These are phyloP conservation scores for Aschersonia sp. DNA, from an alignment of 2,329 filamentous ascomycete species.

Conservation along the genomic window DNA sequence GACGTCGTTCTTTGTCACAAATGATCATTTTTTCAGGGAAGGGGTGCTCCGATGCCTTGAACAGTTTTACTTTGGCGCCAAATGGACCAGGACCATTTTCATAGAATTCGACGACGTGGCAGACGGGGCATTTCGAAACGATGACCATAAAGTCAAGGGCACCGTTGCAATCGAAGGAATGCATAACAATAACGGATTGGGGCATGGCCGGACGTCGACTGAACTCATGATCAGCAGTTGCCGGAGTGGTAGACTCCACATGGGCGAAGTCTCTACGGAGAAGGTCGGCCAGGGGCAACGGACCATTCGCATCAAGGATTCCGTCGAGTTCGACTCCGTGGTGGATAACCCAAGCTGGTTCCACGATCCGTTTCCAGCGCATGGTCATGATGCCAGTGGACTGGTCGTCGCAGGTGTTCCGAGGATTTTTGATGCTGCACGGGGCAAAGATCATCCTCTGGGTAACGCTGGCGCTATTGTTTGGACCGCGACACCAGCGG, in stretches of 20 bases:
- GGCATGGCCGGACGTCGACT: conserved; percentile 24
- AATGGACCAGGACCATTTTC: conserved; percentile 35
- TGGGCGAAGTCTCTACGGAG: conserved; percentile 15
- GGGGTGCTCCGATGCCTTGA: conserved; percentile 33
- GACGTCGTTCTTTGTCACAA: conserved; percentile 40
- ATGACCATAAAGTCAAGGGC: conserved; percentile 22
- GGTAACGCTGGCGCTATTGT: conserved; percentile 30
- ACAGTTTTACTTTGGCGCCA: conserved; percentile 21
- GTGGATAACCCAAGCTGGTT: conserved; percentile 48
- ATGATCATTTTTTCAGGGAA: conserved; percentile 40
- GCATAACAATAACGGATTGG: conserved; percentile 43
- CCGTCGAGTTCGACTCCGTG: conserved; percentile 25
- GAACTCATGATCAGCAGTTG: conserved; percentile 30
- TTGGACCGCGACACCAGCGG: conserved; percentile 19
- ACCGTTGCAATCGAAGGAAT: conserved; percentile 27
- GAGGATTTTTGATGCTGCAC: conserved; percentile 21
- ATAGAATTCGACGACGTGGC: conserved; percentile 19
- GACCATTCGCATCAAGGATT: conserved; percentile 20
- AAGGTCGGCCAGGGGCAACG: conserved; percentile 5
- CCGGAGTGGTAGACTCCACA: conserved; percentile 29
- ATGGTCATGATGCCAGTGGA: conserved; percentile 32
- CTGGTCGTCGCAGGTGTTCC: conserved; percentile 35
- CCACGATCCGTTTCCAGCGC: conserved; percentile 31
- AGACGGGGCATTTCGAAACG: conserved; percentile 7
- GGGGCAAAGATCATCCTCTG: conserved; percentile 14